Conservation (phyloP, 1,284 basidiomycete species). For the Pascua guehoae region DNA sequence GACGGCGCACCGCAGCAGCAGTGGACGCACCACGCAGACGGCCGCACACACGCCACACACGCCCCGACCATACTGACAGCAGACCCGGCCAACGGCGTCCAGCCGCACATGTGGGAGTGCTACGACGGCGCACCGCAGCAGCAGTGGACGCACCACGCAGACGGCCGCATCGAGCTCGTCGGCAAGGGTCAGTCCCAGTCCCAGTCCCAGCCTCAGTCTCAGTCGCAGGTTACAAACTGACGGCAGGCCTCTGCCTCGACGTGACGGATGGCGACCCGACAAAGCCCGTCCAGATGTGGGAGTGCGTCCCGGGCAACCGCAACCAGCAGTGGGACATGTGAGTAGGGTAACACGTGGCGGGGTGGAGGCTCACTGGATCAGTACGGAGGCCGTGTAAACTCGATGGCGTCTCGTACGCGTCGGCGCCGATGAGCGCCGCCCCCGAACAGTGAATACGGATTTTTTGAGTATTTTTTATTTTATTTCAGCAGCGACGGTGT, state of each 20-base stretch:
- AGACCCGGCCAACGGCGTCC: not conserved
- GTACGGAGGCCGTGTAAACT: too few relatives aligned
- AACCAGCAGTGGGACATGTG: slow-evolving; percentile 6
- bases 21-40: not conserved
- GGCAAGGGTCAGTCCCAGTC: not conserved
- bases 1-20: slow-evolving; percentile 1
- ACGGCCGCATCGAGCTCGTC: slow-evolving; percentile 5
- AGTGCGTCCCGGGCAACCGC: not conserved
- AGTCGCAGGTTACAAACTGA: too few relatives aligned
- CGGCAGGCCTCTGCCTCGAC: slow-evolving; percentile 7
- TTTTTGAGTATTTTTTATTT: too few relatives aligned
- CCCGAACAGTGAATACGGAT: too few relatives aligned
- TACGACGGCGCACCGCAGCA: slow-evolving; percentile 1
- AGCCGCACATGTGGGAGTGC: slow-evolving; percentile 4
- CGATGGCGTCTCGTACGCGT: too few relatives aligned
- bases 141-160: not conserved
- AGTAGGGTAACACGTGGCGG: not conserved
- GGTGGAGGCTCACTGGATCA: too few relatives aligned
- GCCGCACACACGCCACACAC: too few relatives aligned
- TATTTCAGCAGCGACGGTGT: too few relatives aligned
- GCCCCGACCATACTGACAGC: too few relatives aligned
- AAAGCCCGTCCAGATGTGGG: slow-evolving; percentile 2
- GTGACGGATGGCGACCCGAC: slow-evolving; percentile 1
- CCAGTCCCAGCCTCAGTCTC: too few relatives aligned
- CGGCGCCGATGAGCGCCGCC: too few relatives aligned